phyloP scores from a whole-genome alignment of 2,329 filamentous ascomycete genomes.

The Taxawa tesnikishii region DNA sequence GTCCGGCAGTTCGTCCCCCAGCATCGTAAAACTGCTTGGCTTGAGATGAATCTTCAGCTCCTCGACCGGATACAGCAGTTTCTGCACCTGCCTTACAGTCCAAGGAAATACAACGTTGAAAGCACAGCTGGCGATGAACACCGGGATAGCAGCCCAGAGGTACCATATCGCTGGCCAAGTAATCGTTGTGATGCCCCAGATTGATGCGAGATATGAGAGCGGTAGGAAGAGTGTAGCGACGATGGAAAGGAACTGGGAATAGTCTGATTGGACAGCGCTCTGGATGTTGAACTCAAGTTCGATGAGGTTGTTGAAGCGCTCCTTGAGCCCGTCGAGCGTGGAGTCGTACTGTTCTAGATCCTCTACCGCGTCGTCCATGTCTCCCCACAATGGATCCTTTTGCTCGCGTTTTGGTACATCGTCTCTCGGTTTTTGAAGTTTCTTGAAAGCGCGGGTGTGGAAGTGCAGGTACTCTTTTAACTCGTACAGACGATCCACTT shows the following conservation, averaged over 20 bases:
- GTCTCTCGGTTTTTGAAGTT: constrained; percentile 20
- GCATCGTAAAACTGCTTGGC: constrained; percentile 20
- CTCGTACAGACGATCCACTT: constrained; percentile 23
- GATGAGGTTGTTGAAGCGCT: constrained; percentile 25
- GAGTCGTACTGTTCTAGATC: constrained; percentile 23
- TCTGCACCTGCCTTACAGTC: constrained; percentile 14
- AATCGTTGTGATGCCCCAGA: constrained; percentile 23
- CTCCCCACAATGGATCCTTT: constrained; percentile 19
- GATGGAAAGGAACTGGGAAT: constrained; percentile 19
- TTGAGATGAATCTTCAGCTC: constrained; percentile 12
- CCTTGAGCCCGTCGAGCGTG: constrained; percentile 20
- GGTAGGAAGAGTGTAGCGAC: constrained; percentile 23
- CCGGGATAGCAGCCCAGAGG: constrained; percentile 19
- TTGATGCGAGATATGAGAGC: constrained; percentile 20
- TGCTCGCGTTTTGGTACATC: constrained; percentile 17
- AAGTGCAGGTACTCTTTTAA: constrained; percentile 23
- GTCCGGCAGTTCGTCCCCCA: constrained; percentile 20
- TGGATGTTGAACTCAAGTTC: constrained; percentile 27
- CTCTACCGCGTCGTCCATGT: constrained; percentile 22
- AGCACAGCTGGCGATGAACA: constrained; percentile 15
- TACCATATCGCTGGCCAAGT: constrained; percentile 19
- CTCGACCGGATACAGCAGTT: constrained; percentile 15
- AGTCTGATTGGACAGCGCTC: constrained; percentile 21
- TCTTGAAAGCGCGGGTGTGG: constrained; percentile 20
- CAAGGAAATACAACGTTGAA: constrained; percentile 18